phyloP scores from a whole-genome alignment of 1,284 basidiomycete genomes.

The Gymnopus androsaceus region DNA sequence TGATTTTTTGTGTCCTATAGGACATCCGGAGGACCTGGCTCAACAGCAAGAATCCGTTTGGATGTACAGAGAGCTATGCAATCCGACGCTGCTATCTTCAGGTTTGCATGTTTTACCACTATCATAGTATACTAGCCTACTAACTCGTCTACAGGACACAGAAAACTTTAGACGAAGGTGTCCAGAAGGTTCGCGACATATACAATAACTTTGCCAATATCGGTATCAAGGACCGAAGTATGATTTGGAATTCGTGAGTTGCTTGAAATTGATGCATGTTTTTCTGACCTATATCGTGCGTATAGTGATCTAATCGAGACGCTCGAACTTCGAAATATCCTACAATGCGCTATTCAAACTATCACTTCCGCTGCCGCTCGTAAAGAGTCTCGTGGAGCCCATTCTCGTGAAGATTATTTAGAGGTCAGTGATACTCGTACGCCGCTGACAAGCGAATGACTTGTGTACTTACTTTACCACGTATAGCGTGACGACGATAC shows the following conservation, averaged over 20 bases:
- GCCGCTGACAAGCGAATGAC: conserved; percentile 34
- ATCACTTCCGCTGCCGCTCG: conserved; percentile 94
- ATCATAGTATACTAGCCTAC: not conserved
- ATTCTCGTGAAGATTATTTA: conserved; percentile 95
- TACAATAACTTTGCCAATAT: conserved; percentile 89
- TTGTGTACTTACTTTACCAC: not conserved
- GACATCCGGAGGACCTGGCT: not conserved
- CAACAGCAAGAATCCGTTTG: conserved; percentile 64
- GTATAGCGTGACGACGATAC: conserved; percentile 79
- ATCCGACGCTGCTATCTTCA: conserved; percentile 87
- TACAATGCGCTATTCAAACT: conserved; percentile 95
- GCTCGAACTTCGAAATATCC: conserved; percentile 93
- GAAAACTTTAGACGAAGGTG: conserved; percentile 88
- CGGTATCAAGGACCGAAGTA: conserved; percentile 94
- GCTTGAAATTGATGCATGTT: not conserved
- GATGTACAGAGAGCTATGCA: conserved; percentile 99
- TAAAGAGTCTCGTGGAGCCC: conserved; percentile 96
- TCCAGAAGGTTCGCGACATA: conserved; percentile 82
- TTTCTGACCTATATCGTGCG: conserved; percentile 16
- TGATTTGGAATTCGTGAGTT: conserved; percentile 97
- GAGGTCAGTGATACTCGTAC: conserved; percentile 41
- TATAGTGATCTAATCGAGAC: conserved; percentile 92
- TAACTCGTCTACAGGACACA: conserved; percentile 68
- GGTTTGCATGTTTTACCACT: conserved; percentile 40
- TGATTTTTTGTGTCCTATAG: not conserved